These are phyloP conservation scores for Xylaria multiplex DNA, from an alignment of 2,329 filamentous ascomycete species.

Conservation along the genomic window DNA sequence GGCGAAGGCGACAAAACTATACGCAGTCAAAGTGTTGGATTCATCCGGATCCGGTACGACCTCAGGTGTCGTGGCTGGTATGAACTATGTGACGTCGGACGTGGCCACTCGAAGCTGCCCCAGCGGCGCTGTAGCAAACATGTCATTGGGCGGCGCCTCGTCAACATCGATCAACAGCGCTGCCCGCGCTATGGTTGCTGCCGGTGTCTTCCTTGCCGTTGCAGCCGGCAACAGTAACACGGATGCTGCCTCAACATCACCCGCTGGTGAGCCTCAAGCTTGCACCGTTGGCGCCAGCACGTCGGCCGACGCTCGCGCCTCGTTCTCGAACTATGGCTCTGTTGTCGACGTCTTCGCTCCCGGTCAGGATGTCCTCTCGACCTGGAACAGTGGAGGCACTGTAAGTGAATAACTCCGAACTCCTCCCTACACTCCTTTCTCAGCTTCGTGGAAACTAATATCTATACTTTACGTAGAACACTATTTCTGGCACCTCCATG, in stretches of 20 bases:
- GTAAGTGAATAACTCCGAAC: constrained; percentile 34
- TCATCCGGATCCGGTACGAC: constrained; percentile 44
- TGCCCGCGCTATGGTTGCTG: constrained; percentile 56
- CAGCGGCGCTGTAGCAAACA: constrained; percentile 60
- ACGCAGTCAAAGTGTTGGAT: constrained; percentile 60
- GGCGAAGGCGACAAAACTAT: constrained; percentile 54
- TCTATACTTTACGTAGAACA: constrained; percentile 45
- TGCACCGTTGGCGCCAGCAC: constrained; percentile 65
- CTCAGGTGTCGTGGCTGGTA: constrained; percentile 48
- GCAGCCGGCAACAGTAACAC: constrained; percentile 63
- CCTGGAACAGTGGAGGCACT: constrained; percentile 53
- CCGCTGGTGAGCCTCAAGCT: constrained; percentile 59
- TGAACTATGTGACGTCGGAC: constrained; percentile 57
- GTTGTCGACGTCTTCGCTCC: constrained; percentile 58
- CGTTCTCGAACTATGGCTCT: constrained; percentile 62
- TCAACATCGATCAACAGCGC: constrained; percentile 62
- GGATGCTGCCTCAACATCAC: constrained; percentile 56
- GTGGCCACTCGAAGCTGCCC: constrained; percentile 54
- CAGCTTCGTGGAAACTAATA: constrained; percentile 27
- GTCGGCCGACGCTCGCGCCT: constrained; percentile 51
- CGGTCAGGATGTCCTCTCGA: constrained; percentile 53
- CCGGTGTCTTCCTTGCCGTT: constrained; percentile 63
- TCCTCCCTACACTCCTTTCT: background rate
- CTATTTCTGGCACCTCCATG: constrained; percentile 70
- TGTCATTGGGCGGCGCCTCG: constrained; percentile 62